Evolutionary conservation across 768 basidiomycete genomes (phyloP), one percentile per base, ranked within the genome.

Genomic region (Termitomyces titanicus): DNA sequence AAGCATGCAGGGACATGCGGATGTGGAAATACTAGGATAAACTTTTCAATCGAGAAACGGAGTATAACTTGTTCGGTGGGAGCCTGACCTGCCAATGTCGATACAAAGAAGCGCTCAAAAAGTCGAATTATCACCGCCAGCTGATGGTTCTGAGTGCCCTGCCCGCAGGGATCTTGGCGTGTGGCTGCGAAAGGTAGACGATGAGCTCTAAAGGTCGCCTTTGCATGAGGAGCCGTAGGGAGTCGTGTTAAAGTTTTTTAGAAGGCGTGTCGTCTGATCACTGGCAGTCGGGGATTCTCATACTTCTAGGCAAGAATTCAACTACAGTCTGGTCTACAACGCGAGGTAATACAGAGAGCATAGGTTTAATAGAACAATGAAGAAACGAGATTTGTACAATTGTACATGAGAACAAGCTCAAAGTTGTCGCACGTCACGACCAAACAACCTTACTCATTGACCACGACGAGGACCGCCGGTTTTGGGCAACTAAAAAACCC

Each of bases 371-470:
- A 15, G 40, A 8, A 15, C 33, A 1, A 25, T 15, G 5, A 17
- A 27, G 25, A 44, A 44, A 9, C 43, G 25, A n/a, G 9, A 11
- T 43, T 43, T 15, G 13, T 17, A 13, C 9, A n/a, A 27, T 44
- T 24, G 24, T 44, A 5, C 8, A 25, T 27, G 25, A 44, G 25
- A 3, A 25, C 12, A 43, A 43, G 24, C 43, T 43, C 18, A 34
- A 5, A 39, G 24, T 46, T 42, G 40, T 9, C 44, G 25, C 22
- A 22, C 9, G 22, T 27, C 2, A 47, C 34, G 29, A 31, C n/a
- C 46, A 54, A 46, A 61, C 56, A 60, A 55, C 9, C 61, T 60
- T 64, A 54, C 60, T 63, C 64, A 65, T 59, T 59, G 57, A 60
- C 56, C 52, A 59, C 63, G 15, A 60, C 63, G 51, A 52, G 48